Evolutionary conservation across 1,284 basidiomycete species (phyloP), one percentile per base, ranked within the genome.

Genomic region (Golubevia pallescens): DNA sequence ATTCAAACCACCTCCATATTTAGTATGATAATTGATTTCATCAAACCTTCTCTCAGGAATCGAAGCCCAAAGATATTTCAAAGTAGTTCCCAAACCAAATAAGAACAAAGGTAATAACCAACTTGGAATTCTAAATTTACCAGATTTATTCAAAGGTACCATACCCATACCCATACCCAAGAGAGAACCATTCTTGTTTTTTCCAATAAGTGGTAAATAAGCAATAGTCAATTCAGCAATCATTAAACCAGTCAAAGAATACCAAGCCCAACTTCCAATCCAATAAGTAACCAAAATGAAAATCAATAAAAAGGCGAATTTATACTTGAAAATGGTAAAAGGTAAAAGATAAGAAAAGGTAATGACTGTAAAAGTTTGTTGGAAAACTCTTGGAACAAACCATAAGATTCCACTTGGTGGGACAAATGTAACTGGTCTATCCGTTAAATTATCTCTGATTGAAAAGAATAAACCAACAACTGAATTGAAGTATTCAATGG

Each of bases 51-150:
- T 60, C 0, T 52, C 48, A 0, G 77, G 77, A 13, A 69, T 10
- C 0, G 65, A 70, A 0, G 71, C 69, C 73, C 77, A 79, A 55
- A 77, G 61, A 38, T 76, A 78, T 62, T 80, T 80, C 63, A 78
- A 63, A 23, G 68, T 19, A 21, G 71, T 55, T 2, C 77, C 77
- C 19, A 71, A 13, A 0, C 21, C 6, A 16, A 66, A 8, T 20
- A 75, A 60, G 1, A 64, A n/a, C 3, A 62, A 19, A 3, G 69
- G 68, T 0, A 72, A 74, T 3, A 77, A 0, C 57, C 63, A 71
- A 16, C 58, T 32, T 1, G 67, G 56, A 1, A 74, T 20, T 32
- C 28, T 58, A 1, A 56, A n/a, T 3, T 42, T 38, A 3, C 59
- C 67, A 32, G 61, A 21, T 2, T 62, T 52, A 42, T 34, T 24